Percentiles rank a stretch among this genome's conserved stretches.
These are phyloP conservation scores for Nectriaceae sp. DNA, from an alignment of 2,329 filamentous ascomycete species.

Conservation along the genomic window DNA sequence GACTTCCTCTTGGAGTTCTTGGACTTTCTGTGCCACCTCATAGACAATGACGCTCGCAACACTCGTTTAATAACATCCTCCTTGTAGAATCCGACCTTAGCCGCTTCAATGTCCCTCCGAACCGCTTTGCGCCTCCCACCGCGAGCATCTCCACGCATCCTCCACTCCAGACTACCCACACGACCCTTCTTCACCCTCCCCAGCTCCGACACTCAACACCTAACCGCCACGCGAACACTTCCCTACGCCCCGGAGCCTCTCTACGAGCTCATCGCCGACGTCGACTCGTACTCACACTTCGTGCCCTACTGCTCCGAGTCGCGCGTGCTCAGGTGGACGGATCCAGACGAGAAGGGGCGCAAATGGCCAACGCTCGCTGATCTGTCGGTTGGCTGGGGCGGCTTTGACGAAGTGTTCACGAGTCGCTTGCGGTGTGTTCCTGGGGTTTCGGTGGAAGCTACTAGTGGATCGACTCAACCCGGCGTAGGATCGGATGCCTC, in stretches of 20 bases:
- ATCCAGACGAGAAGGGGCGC: slow-evolving; percentile 48
- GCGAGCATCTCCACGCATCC: slow-evolving; percentile 17
- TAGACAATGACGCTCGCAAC: background rate
- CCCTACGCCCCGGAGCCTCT: slow-evolving; percentile 71
- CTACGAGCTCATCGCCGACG: slow-evolving; percentile 85
- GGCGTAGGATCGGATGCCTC: slow-evolving; percentile 46
- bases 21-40: background rate
- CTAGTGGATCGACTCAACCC: slow-evolving; percentile 59
- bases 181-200: slow-evolving; percentile 43
- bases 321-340: slow-evolving; percentile 74
- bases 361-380: slow-evolving; percentile 74
- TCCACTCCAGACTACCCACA: slow-evolving; percentile 16
- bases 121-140: slow-evolving; percentile 11
- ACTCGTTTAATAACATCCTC: background rate
- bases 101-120: slow-evolving; percentile 7
- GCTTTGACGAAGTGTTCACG: slow-evolving; percentile 81
- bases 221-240: slow-evolving; percentile 75
- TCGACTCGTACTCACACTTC: slow-evolving; percentile 81
- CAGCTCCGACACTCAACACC: slow-evolving; percentile 52
- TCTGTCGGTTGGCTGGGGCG: slow-evolving; percentile 83
- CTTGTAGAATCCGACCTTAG: background rate
- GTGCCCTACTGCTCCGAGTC: slow-evolving; percentile 88
- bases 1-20: background rate
- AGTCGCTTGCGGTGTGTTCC: slow-evolving; percentile 79
- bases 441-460: slow-evolving; percentile 72